Percentiles rank a stretch among this genome's conserved stretches.
Conservation (phyloP, 2,329 filamentous ascomycete species). For the Arthrobotrys sphaeroides region DNA sequence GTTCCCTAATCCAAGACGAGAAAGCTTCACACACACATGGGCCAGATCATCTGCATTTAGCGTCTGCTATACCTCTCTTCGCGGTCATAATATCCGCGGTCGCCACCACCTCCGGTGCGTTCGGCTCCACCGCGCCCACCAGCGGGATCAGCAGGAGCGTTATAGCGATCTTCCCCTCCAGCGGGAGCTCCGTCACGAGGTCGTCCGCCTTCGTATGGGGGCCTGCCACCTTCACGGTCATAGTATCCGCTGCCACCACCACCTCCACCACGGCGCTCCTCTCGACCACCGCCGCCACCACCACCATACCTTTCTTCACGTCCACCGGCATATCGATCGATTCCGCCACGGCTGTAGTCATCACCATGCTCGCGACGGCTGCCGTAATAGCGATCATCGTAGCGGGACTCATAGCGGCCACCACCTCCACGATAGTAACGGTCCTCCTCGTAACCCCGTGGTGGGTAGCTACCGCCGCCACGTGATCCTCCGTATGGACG, state of each 20-base stretch:
- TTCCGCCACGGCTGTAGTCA: slow-evolving; percentile 60
- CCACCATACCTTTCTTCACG: slow-evolving; percentile 63
- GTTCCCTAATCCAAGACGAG: slow-evolving; percentile 38
- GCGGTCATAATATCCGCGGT: slow-evolving; percentile 63
- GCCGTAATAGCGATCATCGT: slow-evolving; percentile 67
- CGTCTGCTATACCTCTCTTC: slow-evolving; percentile 57
- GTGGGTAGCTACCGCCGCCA: slow-evolving; percentile 61
- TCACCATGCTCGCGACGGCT: slow-evolving; percentile 47
- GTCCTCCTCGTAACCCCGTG: slow-evolving; percentile 63
- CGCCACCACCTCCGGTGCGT: slow-evolving; percentile 59
- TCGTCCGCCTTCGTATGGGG: slow-evolving; percentile 56
- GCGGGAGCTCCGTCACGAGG: slow-evolving; percentile 60
- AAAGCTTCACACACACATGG: slow-evolving; percentile 46
- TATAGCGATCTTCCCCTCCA: slow-evolving; percentile 56
- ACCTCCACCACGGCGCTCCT: slow-evolving; percentile 58
- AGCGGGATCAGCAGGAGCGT: slow-evolving; percentile 58
- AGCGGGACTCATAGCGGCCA: slow-evolving; percentile 66
- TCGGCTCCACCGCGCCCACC: slow-evolving; percentile 59
- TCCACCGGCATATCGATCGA: slow-evolving; percentile 64
- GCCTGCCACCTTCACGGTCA: slow-evolving; percentile 64
- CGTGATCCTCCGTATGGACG: slow-evolving; percentile 64
- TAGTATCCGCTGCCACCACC: slow-evolving; percentile 64
- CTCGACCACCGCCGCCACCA: slow-evolving; percentile 59
- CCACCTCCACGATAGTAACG: slow-evolving; percentile 62
- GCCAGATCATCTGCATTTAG: slow-evolving; percentile 50